Base-by-base conservation (phyloP, 2,329 filamentous ascomycete species). In the Teratosphaeria destructans region DNA sequence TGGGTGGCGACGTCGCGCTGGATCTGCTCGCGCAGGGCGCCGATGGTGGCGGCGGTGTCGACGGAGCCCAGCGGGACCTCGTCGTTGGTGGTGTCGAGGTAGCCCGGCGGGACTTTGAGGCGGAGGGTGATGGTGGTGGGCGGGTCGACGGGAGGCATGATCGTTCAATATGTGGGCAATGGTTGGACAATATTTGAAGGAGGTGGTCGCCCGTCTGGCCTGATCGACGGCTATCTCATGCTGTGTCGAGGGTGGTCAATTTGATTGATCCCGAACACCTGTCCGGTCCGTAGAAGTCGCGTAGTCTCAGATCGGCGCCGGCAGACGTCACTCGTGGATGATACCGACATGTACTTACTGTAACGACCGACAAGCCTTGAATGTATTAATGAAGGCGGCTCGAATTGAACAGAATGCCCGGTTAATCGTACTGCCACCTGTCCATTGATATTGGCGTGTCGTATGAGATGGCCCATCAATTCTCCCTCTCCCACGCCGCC, bases 11-110 rank as follows among this genome's bases (percentile, higher is more conserved):
- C 69, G 10, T 74, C 71, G 60, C 78, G 67, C 54, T 78, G 75
- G 59, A 86, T 81, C 58, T 73, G 77, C 52, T 74, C 67, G 63
- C 82, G 82, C n/a, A 86, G 72, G 56, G 78, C 74, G 23, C 71
- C 75, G 55, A 86, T 70, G 2, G 79, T 84, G 2, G 73, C 74
- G 27, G 58, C 58, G 49, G 67, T 55, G 65, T 65, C 58, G 27
- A 73, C 56, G 14, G 58, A 60, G 3, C 67, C 68, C 5, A 71
- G 62, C 3, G 60, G 60, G 62, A 70, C 70, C 16, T 68, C 67
- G 29, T 70, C 69, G 12, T 56, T 59, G 29, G 59, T 62, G 59
- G 63, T 65, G 19, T 63, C 58, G 26, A 70, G 61, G 54, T 71
- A 62, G 53, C 70, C 69, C 19, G 68, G 68, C 54, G 69, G 69